Base-by-base conservation (phyloP, 345 rosid species). In the Murraya koenigii region DNA sequence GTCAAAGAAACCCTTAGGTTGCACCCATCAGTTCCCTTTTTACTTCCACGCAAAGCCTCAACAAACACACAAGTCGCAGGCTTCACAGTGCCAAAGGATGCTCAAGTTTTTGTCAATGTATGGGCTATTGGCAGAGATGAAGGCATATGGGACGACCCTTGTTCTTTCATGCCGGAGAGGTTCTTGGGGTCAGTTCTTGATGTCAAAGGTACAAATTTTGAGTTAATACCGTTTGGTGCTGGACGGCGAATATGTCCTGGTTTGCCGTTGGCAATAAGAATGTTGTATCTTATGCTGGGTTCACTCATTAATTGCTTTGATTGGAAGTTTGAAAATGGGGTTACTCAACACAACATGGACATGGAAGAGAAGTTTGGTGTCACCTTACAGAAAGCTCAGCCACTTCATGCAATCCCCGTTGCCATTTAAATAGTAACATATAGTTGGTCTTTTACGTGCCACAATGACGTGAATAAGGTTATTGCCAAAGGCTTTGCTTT, bases 111-210 rank as follows among this genome's bases (percentile, higher is more conserved):
- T 0, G 88, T 90, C 6, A 90, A 88, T 28, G 87, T 39, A 1
- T 87, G 89, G 91, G 87, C 89, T 3, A 86, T 88, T 2, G 88
- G 89, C 14, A 84, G 87, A 72, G 90, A 89, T 25, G 78, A 83
- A 9, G 75, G 66, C 61, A 49, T 32, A 22, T 89, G 89, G 88
- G 85, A 77, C 71, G 68, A 78, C 47, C 80, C 89, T 0, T 25
- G 70, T 52, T 55, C 33, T 1, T 87, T 87, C 41, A 35, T 74
- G 58, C 88, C 91, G 0, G 88, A 83, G 75, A 87, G 89, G 56
- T 89, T 87, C 76, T 56, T 89, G 73, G 86, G 79, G 2, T 78
- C 81, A 0, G 79, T 81, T 3, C 52, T 86, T 5, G 90, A 85
- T 71, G 58, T 72, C 1, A 76, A 49, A 77, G 91, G 90, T 9